phyloP scores from a whole-genome alignment of 2,329 filamentous ascomycete species.

The Pseudopithomyces chartarum region DNA sequence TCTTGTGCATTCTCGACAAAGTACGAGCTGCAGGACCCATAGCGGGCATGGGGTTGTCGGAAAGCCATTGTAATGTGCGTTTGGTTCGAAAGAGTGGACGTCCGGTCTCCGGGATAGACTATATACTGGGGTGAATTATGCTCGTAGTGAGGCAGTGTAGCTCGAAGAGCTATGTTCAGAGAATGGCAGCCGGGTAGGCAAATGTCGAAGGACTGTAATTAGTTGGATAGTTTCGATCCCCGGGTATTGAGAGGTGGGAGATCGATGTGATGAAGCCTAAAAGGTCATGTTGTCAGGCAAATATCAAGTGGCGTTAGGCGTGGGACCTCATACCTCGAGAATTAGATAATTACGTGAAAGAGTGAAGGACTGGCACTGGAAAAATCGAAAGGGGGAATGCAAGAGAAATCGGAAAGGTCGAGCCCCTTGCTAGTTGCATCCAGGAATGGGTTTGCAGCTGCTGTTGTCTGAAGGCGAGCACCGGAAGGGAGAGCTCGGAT shows the following conservation, averaged over 20 bases:
- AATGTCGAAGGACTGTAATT: conserved; percentile 60
- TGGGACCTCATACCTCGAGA: conserved; percentile 50
- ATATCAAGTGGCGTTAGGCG: conserved; percentile 12
- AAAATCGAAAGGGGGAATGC: conserved; percentile 38
- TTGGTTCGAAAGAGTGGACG: conserved; percentile 50
- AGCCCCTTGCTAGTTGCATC: conserved; percentile 51
- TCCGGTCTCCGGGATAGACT: conserved; percentile 54
- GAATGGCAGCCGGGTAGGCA: conserved; percentile 57
- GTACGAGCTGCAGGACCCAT: conserved; percentile 70
- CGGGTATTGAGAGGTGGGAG: conserved; percentile 43
- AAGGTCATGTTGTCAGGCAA: conserved; percentile 23
- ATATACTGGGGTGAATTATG: conserved; percentile 30
- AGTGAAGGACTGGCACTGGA: conserved; percentile 41
- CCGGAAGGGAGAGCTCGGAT: conserved; percentile 39
- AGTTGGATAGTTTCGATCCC: conserved; percentile 57
- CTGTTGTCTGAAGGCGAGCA: conserved; percentile 38
- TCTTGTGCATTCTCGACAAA: conserved; percentile 66
- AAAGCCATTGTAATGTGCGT: conserved; percentile 59
- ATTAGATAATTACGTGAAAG: conserved; percentile 55
- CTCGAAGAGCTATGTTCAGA: conserved; percentile 50
- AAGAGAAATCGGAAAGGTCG: conserved; percentile 38
- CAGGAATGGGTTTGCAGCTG: conserved; percentile 45
- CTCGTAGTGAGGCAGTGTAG: conserved; percentile 47
- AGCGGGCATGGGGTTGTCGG: conserved; percentile 57
- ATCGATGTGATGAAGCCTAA: conserved; percentile 43